Conservation (phyloP, 2,329 filamentous ascomycete species). For the Trichoderma sp. region DNA sequence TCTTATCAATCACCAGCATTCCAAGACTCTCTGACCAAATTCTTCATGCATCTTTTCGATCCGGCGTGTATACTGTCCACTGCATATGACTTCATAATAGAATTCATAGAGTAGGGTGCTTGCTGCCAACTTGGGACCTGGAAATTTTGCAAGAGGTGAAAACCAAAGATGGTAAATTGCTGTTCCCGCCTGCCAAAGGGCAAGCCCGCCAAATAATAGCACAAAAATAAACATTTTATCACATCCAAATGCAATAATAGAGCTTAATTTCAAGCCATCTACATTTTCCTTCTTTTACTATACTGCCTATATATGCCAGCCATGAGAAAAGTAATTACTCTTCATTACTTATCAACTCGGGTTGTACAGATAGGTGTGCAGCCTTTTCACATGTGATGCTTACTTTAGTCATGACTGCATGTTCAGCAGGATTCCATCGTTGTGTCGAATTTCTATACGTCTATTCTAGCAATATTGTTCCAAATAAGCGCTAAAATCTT, state of each 20-base stretch:
- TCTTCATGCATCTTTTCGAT: background rate
- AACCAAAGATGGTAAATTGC: background rate
- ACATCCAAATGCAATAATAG: background rate
- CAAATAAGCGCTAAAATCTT: too few species aligned
- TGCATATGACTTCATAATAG: background rate
- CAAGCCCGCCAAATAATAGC: background rate
- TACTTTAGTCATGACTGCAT: too few species aligned
- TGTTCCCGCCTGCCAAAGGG: background rate
- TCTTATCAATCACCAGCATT: background rate
- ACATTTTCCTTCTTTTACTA: background rate
- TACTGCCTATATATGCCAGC: background rate
- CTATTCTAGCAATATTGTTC: too few species aligned
- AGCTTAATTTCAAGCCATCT: background rate
- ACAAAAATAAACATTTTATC: background rate
- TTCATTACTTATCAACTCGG: too few species aligned
- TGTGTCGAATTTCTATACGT: too few species aligned
- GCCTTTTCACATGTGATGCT: too few species aligned
- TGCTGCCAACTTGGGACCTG: conserved; percentile 33
- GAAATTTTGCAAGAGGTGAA: background rate
- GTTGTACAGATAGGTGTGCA: too few species aligned
- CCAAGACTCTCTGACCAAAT: background rate
- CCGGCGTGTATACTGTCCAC: background rate
- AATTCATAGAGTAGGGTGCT: background rate
- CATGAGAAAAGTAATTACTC: too few species aligned
- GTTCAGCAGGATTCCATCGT: too few species aligned